A percentile compares a stretch with the other conserved stretches of the same genome.
These are phyloP conservation scores for Byssochlamys sp. DNA, from an alignment of 2,329 filamentous ascomycete species.

Conservation along the genomic window DNA sequence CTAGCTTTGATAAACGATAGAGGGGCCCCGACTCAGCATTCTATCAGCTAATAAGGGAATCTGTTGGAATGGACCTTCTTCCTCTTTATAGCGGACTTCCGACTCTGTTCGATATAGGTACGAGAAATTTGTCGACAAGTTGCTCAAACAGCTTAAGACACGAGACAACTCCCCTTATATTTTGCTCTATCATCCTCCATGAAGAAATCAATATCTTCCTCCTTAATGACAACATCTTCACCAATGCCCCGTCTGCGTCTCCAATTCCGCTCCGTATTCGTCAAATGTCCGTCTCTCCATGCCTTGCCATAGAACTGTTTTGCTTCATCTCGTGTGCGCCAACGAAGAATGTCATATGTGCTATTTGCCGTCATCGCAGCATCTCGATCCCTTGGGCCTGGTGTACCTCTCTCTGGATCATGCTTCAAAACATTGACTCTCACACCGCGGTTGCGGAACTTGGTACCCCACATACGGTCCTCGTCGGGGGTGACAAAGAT, in stretches of 20 bases:
- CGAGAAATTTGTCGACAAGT: too few relatives aligned
- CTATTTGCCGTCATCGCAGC: constrained; percentile 22
- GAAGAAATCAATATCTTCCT: constrained; percentile 13
- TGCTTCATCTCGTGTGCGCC: constrained; percentile 17
- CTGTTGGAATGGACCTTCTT: too few relatives aligned
- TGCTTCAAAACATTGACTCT: neutral
- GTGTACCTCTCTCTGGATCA: constrained; percentile 12
- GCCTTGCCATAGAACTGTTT: constrained; percentile 16
- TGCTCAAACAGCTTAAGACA: neutral
- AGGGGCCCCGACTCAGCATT: too few relatives aligned
- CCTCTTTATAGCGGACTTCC: too few relatives aligned
- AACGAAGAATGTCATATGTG: constrained; percentile 26
- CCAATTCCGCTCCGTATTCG: constrained; percentile 30
- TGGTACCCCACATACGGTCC: constrained; percentile 9
- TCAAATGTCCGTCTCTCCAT: constrained; percentile 18
- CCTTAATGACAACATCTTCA: constrained; percentile 15
- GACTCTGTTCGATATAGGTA: too few relatives aligned
- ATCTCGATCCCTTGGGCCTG: constrained; percentile 15
- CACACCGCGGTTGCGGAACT: constrained; percentile 8
- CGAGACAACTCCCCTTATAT: neutral
- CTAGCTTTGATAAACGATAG: too few relatives aligned
- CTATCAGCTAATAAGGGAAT: too few relatives aligned
- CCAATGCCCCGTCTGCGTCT: constrained; percentile 16
- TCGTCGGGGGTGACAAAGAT: constrained; percentile 18
- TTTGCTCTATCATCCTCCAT: neutral